Base-by-base conservation (phyloP, 176 grass and related monocot genomes). In the Microstegium vimineum region DNA sequence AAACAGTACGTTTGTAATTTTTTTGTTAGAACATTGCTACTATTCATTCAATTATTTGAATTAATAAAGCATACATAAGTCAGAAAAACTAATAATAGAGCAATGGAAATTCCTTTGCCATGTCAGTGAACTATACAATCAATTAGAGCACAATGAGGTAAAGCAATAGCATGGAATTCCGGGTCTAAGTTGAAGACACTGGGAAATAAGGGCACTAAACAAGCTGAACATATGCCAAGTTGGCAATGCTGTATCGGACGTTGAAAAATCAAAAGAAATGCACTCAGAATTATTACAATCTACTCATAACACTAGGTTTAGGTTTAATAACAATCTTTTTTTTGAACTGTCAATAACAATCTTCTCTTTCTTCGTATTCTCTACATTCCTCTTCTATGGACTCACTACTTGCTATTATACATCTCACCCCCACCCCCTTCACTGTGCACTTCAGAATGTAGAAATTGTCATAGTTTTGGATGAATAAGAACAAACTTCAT, bases 251-350 rank as follows among this genome's bases (percentile, higher is more conserved):
- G 34, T 23, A 27, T 30, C n/a, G 7, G 54, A n/a, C 15, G 57
- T 66, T 52, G 10, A 73, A 73, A 76, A 74, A 66, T 45, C n/a
- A 31, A 79, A 73, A 68, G 61, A 28, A 85, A 77, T 64, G 27
- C 45, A 85, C 64, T 77, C 27, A 28, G 59, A 59, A 15, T 79
- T 73, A 78, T 73, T 20, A 4, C 22, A 6, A 36, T 2, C 12
- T 68, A 16, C 16, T 59, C 8, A 42, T 42, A 42, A 30, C 42
- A 80, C 30, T 52, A 43, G 10, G 15, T 63, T 83, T 52, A 43
- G 6, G 22, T 52, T 83, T 73, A 66, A 35, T n/a, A n/a, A n/a
- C n/a, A n/a, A n/a, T n/a, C n/a, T n/a, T n/a, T n/a, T n/a, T n/a
- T n/a, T n/a, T n/a, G n/a, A n/a, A n/a, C n/a, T n/a, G n/a, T 57